phyloP scores from a whole-genome alignment of 306 rosid species.

The Sindora glabra region DNA sequence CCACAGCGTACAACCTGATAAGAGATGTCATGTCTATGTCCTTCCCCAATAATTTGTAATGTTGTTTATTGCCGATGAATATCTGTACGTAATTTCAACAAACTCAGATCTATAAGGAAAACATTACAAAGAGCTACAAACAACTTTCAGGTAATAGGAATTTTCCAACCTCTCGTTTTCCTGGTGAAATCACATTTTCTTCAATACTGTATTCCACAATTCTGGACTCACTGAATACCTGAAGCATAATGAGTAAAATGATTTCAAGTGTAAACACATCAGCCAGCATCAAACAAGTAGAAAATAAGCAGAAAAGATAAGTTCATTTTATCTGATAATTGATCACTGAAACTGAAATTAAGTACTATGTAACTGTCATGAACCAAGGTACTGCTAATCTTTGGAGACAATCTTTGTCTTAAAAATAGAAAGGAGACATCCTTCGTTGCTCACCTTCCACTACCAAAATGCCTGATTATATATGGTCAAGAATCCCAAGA shows the following conservation, averaged over 20 bases:
- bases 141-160: background rate
- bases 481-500: background rate
- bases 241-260: conserved; percentile 3
- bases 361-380: background rate
- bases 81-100: conserved; percentile 37
- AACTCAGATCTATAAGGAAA: background rate
- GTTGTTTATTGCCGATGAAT: conserved; percentile 54
- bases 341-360: background rate
- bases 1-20: conserved; percentile 55
- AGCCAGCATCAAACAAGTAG: background rate
- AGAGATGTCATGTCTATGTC: conserved; percentile 61
- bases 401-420: background rate
- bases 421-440: background rate
- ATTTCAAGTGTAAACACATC: background rate
- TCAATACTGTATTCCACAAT: conserved; percentile 59
- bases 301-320: background rate
- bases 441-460: background rate
- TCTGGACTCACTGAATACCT: conserved; percentile 74
- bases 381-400: background rate
- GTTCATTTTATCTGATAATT: background rate
- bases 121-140: background rate
- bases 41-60: conserved; percentile 67
- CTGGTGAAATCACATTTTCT: conserved; percentile 58
- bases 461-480: background rate
- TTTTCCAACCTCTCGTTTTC: conserved; percentile 63